These are phyloP conservation scores for Xylaria sp. DNA, from an alignment of 2,329 filamentous ascomycete genomes.

Conservation along the genomic window DNA sequence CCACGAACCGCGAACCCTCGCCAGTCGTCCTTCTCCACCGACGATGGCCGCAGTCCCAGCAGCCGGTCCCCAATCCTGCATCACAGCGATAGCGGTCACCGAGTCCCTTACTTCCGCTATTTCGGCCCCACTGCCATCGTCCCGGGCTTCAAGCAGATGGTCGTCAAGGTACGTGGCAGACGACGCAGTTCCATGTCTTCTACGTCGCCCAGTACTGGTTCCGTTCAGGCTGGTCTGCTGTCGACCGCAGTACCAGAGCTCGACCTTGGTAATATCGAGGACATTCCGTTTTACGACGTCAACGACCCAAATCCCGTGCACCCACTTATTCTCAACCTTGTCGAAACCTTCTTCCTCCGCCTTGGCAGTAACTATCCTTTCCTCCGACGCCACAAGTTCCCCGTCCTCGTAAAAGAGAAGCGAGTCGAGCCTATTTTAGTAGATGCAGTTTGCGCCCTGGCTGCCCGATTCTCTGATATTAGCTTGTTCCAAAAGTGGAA, in stretches of 20 bases:
- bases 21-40: constrained; percentile 47
- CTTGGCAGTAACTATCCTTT: constrained; percentile 89
- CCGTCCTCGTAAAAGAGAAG: constrained; percentile 79
- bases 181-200: constrained; percentile 66
- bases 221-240: constrained; percentile 43
- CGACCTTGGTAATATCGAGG: constrained; percentile 52
- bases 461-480: constrained; percentile 77
- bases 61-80: constrained; percentile 54
- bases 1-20: constrained; percentile 39
- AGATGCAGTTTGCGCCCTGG: constrained; percentile 82
- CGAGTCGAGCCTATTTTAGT: constrained; percentile 83
- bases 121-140: constrained; percentile 92
- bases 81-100: constrained; percentile 58
- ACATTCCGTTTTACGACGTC: constrained; percentile 76
- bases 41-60: constrained; percentile 47
- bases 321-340: constrained; percentile 75
- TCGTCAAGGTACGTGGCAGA: constrained; percentile 73
- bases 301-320: constrained; percentile 73
- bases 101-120: constrained; percentile 88
- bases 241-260: constrained; percentile 51
- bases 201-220: constrained; percentile 54
- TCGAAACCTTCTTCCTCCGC: constrained; percentile 80
- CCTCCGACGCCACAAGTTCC: constrained; percentile 72
- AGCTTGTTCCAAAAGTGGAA: constrained; percentile 57
- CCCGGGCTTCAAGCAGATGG: constrained; percentile 92